Base-by-base conservation (phyloP, 257 asterid genomes). In the Ballota nigra region DNA sequence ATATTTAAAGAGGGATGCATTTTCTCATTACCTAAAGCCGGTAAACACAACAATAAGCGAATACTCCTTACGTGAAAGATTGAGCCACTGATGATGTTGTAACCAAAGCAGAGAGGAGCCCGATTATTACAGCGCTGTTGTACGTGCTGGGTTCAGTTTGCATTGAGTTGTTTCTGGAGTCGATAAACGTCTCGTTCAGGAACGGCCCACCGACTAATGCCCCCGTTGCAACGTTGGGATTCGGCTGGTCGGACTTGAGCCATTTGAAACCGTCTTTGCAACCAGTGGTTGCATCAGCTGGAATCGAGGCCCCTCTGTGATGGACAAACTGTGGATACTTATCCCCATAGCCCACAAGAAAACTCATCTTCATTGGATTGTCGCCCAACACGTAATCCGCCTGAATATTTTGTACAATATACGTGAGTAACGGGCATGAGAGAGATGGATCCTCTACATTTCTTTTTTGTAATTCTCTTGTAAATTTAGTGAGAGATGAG, bases 291-390 rank as follows among this genome's bases (percentile, higher is more conserved):
- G 82, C 86, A 45, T 86, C 92, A 0, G 70, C 19, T 13, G 97
- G 99, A 43, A 94, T 91, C 1, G 99, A 94, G 75, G 99, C 97
- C 69, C 97, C 99, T 83, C 99, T 86, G 9, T 94, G 99, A 73
- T 91, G 99, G 47, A 94, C 95, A 51, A 40, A 79, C 45, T 86
- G 81, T 24, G 99, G 97, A 73, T 94, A 94, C 34, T 83, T 86
- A 40, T 89, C 92, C 2, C 99, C 99, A 16, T 91, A 94, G 7
- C 98, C 99, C 82, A 94, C 95, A 2, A 94, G 92, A 79, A 73
- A 94, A 80, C 99, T 94, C 92, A 91, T 85, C 66, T 81, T 86
- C 90, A 81, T 64, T 3, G 95, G 97, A 64, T 94, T 94, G 63
- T 88, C 68, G 0, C 99, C 99, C 83, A 94, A 76, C 6, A 89